Base-by-base conservation (phyloP, 1,284 basidiomycete species). In the Ganoderma lingzhi region DNA sequence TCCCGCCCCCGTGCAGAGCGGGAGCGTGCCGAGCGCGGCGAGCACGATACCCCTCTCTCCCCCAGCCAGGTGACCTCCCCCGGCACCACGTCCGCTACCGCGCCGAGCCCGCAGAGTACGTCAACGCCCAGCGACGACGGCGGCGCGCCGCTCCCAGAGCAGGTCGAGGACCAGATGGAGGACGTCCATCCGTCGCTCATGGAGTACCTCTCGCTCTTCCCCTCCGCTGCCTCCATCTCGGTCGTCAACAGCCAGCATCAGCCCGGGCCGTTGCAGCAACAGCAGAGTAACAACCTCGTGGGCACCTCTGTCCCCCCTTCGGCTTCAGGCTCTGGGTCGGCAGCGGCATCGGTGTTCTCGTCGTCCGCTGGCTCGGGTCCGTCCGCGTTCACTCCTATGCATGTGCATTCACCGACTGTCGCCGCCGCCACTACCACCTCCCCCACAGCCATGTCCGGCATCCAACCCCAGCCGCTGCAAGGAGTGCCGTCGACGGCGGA, bases 111-210 rank as follows among this genome's bases (percentile, higher is more conserved):
- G n/a, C 60, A 59, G 19, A 60, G 74, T 1, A 73, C 70, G 32
- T 72, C 76, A 9, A 75, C 76, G 2, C 76, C 79, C 14, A 76
- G 76, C 67, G 77, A 78, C 62, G 76, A 70, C 28, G 73, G 73
- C 32, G 61, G 72, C 32, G 60, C 41, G 63, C 61, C 71, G 19
- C 68, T 77, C 23, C 72, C 77, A 51, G 72, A 74, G 66, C 74
- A 74, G 66, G 70, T 76, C 10, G 71, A 72, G 39, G 78, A 78
- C 63, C 76, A 77, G 62, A 76, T 76, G 77, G 84, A 76, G 6
- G 88, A 90, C 68, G 86, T 91, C 12, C 90, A 91, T 74, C 23
- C 23, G 23, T 23, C 23, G 23, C 23, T 23, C 23, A 23, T 23
- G 23, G 23, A 23, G 23, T 23, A 23, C 23, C 23, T 23, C 23